Evolutionary conservation across 2,329 filamentous ascomycete species (phyloP).

Genomic region (Penicillium sp.): DNA sequence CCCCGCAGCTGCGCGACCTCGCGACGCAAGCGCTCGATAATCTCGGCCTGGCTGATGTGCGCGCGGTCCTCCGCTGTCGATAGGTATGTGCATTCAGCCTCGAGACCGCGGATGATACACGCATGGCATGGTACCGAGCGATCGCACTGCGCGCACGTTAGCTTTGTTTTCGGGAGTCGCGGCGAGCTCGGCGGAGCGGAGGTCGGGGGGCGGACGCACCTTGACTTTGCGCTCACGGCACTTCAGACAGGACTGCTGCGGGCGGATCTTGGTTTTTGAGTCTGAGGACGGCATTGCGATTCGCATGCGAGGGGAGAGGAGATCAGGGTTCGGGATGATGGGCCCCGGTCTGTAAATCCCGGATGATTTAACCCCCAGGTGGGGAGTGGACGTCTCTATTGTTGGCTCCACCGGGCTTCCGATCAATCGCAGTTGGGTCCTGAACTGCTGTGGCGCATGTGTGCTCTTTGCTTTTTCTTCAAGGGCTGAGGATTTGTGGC

Average conservation of each 20-base stretch:
- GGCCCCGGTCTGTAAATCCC: neutral
- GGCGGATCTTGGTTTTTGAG: slow-evolving; percentile 23
- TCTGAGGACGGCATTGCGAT: slow-evolving; percentile 10
- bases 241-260: slow-evolving; percentile 30
- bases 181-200: neutral
- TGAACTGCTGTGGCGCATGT: neutral
- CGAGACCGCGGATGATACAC: slow-evolving; percentile 27
- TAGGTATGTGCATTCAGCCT: slow-evolving; percentile 30
- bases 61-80: slow-evolving; percentile 57
- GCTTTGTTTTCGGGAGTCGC: neutral
- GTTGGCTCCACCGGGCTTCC: neutral
- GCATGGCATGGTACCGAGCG: slow-evolving; percentile 28
- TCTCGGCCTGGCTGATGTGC: slow-evolving; percentile 57
- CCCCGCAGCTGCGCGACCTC: slow-evolving; percentile 25
- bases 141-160: slow-evolving; percentile 24
- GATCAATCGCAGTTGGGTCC: neutral
- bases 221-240: slow-evolving; percentile 33
- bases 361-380: neutral
- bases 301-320: neutral
- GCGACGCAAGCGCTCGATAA: slow-evolving; percentile 27
- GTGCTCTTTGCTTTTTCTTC: neutral
- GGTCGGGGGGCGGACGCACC: slow-evolving; percentile 9
- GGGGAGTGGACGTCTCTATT: neutral
- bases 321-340: neutral
- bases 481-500: neutral